Conservation (phyloP, 768 basidiomycete genomes). For the Lactarius vividus region DNA sequence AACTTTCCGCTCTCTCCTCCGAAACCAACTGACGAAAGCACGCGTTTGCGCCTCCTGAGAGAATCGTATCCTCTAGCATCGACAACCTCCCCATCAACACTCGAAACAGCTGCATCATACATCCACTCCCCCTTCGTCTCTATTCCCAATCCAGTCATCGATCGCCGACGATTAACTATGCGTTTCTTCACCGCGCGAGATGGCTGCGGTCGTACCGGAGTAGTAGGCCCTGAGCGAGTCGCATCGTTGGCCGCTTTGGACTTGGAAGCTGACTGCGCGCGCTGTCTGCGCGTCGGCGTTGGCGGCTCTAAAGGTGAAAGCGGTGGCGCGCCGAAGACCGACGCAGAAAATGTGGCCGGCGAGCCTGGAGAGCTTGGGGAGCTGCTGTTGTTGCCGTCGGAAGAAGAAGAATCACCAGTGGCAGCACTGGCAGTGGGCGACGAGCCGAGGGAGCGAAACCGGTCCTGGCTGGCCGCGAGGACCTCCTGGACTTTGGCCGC, state of each 20-base stretch:
- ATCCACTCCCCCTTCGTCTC: slow-evolving; percentile 25
- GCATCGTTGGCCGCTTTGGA: slow-evolving; percentile 6
- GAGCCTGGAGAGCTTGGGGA: slow-evolving; percentile 9
- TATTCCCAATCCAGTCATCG: slow-evolving; percentile 15
- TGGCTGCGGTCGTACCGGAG: slow-evolving; percentile 3
- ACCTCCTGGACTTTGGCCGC: slow-evolving; percentile 26
- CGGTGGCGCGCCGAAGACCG: slow-evolving; percentile 8
- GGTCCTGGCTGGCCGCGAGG: slow-evolving; percentile 27
- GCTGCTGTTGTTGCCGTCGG: neutral
- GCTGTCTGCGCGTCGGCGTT: slow-evolving; percentile 14
- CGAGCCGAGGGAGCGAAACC: slow-evolving; percentile 23
- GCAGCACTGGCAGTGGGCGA: neutral
- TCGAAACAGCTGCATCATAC: slow-evolving; percentile 25
- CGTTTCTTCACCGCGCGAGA: slow-evolving; percentile 28
- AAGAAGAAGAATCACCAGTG: neutral
- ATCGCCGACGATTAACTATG: slow-evolving; percentile 29
- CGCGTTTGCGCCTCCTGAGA: slow-evolving; percentile 24
- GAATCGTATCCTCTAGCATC: slow-evolving; percentile 13
- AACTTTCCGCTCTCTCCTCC: slow-evolving; percentile 13
- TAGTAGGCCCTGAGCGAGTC: neutral
- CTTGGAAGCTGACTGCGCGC: slow-evolving; percentile 8
- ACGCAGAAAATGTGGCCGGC: slow-evolving; percentile 7
- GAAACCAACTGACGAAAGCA: slow-evolving; percentile 24
- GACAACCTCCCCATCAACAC: slow-evolving; percentile 19
- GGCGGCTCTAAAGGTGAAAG: slow-evolving; percentile 1